phyloP scores from a whole-genome alignment of 2,329 filamentous ascomycete species.

The Pestalotiopsis sp. region DNA sequence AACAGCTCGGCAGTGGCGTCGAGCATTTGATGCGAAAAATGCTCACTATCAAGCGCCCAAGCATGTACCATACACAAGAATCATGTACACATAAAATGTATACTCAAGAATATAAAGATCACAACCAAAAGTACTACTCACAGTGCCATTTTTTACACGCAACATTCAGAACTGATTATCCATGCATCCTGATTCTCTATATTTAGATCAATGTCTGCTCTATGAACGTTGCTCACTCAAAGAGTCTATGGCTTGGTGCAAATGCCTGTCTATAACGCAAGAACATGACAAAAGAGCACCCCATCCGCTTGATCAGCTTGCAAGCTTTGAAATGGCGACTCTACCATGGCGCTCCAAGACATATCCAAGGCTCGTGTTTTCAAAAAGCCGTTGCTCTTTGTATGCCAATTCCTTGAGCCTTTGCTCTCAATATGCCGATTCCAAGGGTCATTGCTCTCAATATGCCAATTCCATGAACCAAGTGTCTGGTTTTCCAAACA shows the following conservation, averaged over 20 bases:
- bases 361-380: neutral
- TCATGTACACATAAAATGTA: slow-evolving; percentile 3
- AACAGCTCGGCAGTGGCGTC: neutral
- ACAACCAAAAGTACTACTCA: neutral
- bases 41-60: neutral
- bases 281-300: too few species aligned
- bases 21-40: neutral
- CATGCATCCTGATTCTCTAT: neutral
- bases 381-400: neutral
- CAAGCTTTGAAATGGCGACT: too few species aligned
- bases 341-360: neutral
- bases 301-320: too few species aligned
- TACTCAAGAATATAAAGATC: neutral
- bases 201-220: too few species aligned
- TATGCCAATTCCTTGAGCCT: neutral
- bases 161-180: neutral
- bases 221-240: too few species aligned
- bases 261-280: too few species aligned
- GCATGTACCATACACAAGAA: neutral
- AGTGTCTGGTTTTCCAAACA: neutral
- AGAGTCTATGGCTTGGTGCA: too few species aligned
- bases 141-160: neutral
- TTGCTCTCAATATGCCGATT: neutral
- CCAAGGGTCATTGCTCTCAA: neutral
- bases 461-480: neutral